Base-by-base conservation (phyloP, 2,329 filamentous ascomycete genomes). In the Ceratocystis harringtonii region DNA sequence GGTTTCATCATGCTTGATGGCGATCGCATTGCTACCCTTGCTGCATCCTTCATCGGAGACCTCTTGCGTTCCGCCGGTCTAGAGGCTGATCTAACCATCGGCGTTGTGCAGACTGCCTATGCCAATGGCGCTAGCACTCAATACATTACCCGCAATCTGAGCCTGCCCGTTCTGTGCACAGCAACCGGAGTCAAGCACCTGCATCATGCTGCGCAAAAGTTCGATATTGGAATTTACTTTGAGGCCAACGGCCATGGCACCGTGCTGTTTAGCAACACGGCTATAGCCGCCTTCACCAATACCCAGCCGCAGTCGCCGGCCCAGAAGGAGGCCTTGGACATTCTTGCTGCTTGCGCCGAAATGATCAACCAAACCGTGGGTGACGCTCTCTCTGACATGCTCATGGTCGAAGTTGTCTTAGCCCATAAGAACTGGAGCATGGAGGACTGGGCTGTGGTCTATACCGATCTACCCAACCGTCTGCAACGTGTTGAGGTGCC, bases 201-300 rank as follows among this genome's bases (percentile, higher is more conserved):
- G 69, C 94, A 99, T 77, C 94, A 97, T 73, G 94, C 90, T n/a
- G 94, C 94, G 48, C 86, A 89, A 72, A 89, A 92, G 70, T 96
- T 95, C 71, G 94, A 99, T 72, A 86, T 97, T 65, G 94, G 94
- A 66, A 90, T 97, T 63, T 99, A 99, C 79, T 99, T 99, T 72
- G 94, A 99, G 78, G 94, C 94, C 69, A 99, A 99, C 74, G 94
- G 94, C 36, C 94, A 99, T 76, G 94, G 94, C 69, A 99, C 94
- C 8, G 88, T 97, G 44, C 86, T 97, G 65, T 99, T 99, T 80
- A 95, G 90, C 0, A 84, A 88, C 66, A 85, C 89, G 67, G 92
- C 92, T 3, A 79, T 92, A 60, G 86, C 87, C 70, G 81, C 84
- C 61, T 95, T 99, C 77, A 82, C 81, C 70, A 87, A 84, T 71